A percentile compares a stretch with the other conserved stretches of the same genome.
Conservation (phyloP, 202 grass and related monocot genomes). For the Schoenoplectus tabernaemontani region DNA sequence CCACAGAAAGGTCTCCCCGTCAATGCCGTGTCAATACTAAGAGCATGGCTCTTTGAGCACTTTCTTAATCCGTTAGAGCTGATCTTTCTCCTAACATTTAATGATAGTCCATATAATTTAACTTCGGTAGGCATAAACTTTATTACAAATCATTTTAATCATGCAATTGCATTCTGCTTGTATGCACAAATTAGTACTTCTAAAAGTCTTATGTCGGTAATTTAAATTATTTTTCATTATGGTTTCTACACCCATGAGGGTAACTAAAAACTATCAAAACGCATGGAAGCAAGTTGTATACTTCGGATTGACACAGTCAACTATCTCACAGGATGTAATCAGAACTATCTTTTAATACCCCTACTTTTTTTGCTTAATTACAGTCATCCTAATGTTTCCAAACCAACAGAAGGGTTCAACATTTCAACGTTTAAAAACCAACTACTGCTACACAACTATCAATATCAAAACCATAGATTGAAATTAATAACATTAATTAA, state of each 20-base stretch:
- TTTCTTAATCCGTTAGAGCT: slow-evolving; percentile 80
- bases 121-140: neutral
- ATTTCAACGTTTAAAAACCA: neutral
- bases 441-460: no score
- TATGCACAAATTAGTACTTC: neutral
- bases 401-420: neutral
- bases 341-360: no score
- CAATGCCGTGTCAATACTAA: slow-evolving; percentile 53
- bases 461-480: neutral
- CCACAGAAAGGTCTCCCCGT: slow-evolving; percentile 64
- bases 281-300: no score
- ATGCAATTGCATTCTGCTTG: neutral
- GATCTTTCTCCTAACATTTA: neutral
- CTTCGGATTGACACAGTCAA: no score
- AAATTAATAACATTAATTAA: no score
- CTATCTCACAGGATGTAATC: no score
- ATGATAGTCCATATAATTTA: neutral
- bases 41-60: slow-evolving; percentile 89
- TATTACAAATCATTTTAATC: neutral
- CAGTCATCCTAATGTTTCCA: no score
- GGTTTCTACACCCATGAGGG: neutral
- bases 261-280: neutral
- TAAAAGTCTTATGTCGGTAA: neutral
- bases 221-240: neutral
- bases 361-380: no score